These are phyloP conservation scores for Cyberlindnera americana DNA, from an alignment of 805 yeast genomes.

Conservation along the genomic window DNA sequence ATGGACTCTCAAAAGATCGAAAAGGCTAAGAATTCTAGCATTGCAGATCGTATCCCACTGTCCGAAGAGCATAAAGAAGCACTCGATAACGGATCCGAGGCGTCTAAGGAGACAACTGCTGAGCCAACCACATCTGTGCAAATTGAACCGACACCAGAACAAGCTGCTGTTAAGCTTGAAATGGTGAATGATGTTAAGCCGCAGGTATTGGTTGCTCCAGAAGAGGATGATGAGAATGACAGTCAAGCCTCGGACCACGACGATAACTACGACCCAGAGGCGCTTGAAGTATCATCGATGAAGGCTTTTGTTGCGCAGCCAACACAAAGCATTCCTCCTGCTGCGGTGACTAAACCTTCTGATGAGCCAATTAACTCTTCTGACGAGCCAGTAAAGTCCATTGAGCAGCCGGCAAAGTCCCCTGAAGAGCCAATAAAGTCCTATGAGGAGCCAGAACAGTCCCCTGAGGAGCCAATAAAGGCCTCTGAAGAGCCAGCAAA, in stretches of 20 bases:
- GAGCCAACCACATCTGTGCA: conserved; percentile 5
- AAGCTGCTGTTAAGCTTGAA: conserved; percentile 1
- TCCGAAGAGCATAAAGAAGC: conserved; percentile 22
- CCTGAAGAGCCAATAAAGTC: too few species aligned
- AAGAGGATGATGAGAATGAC: background rate
- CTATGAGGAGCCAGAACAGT: background rate
- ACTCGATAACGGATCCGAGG: conserved; percentile 9
- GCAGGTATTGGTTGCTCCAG: conserved; percentile 1
- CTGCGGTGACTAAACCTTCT: too few species aligned
- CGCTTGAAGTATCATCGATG: background rate
- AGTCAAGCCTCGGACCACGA: conserved; percentile 19
- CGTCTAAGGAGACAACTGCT: conserved; percentile 13
- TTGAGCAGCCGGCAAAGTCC: too few species aligned
- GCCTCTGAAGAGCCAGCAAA: background rate
- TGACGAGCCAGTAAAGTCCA: too few species aligned
- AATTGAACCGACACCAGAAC: conserved; percentile 5
- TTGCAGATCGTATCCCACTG: conserved; percentile 20
- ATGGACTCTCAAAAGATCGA: background rate
- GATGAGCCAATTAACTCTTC: too few species aligned
- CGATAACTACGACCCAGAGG: conserved; percentile 10
- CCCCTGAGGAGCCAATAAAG: background rate
- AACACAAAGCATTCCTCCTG: too few species aligned
- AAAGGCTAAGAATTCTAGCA: conserved; percentile 2
- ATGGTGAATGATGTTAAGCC: conserved; percentile 1
- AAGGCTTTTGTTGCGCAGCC: background rate